phyloP scores from a whole-genome alignment of 306 rosid species.

The Fragaria nilgerrensis region DNA sequence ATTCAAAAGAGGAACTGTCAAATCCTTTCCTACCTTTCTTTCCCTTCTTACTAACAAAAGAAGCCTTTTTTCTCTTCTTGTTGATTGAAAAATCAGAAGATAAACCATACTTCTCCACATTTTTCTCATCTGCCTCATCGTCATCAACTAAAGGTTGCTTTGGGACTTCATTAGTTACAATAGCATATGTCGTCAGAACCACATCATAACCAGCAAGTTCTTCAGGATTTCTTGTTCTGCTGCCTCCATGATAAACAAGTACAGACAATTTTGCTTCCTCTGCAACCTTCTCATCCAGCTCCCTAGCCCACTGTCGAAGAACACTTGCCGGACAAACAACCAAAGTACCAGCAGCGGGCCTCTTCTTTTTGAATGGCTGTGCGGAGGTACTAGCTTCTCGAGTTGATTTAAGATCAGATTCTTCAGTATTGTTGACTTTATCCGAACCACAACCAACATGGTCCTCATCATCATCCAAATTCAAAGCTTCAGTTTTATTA shows the following conservation, averaged over 20 bases:
- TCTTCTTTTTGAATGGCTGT: constrained; percentile 53
- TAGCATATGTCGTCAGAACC: constrained; percentile 87
- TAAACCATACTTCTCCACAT: constrained; percentile 62
- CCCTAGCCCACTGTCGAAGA: constrained; percentile 96
- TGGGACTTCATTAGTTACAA: constrained; percentile 92
- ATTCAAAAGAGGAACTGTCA: constrained; percentile 53
- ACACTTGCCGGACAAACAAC: constrained; percentile 99
- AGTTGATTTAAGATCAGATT: constrained; percentile 43
- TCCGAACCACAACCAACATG: constrained; percentile 40
- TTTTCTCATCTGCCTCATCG: constrained; percentile 71
- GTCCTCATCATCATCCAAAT: constrained; percentile 77
- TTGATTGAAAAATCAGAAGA: constrained; percentile 54
- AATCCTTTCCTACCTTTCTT: constrained; percentile 72
- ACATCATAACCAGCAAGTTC: constrained; percentile 80
- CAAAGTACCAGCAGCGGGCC: constrained; percentile 96
- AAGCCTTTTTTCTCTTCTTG: constrained; percentile 70
- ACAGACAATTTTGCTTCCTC: constrained; percentile 64
- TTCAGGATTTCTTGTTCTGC: constrained; percentile 81
- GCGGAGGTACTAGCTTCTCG: constrained; percentile 55
- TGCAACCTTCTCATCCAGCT: constrained; percentile 83
- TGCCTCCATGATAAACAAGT: constrained; percentile 85
- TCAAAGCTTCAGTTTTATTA: constrained; percentile 74
- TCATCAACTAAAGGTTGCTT: constrained; percentile 85
- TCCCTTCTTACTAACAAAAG: constrained; percentile 51
- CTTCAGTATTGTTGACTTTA: constrained; percentile 42